Conservation (phyloP, 371 early-diverging fungal species). For the Polyrhizophydium stewartii region DNA sequence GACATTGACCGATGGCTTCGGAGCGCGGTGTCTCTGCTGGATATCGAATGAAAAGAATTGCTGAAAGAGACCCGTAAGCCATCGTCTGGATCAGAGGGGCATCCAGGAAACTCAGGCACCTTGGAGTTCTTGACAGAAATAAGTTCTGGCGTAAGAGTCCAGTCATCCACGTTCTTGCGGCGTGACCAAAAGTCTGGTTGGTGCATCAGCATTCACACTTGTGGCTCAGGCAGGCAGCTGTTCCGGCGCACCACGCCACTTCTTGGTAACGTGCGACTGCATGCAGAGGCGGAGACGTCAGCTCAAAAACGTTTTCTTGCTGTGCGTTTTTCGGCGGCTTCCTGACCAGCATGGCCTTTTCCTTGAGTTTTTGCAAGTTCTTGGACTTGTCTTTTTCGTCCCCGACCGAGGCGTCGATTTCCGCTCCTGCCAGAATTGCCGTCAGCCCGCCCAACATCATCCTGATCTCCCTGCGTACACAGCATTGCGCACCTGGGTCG, state of each 20-base stretch:
- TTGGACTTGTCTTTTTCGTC: background rate
- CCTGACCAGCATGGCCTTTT: background rate
- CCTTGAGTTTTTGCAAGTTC: background rate
- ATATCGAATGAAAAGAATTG: constrained; percentile 31
- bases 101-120: constrained; percentile 13
- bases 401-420: no score
- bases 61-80: no score
- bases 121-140: constrained; percentile 21
- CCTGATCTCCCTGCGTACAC: no score
- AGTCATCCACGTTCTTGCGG: constrained; percentile 30
- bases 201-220: background rate
- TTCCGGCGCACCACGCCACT: constrained; percentile 30
- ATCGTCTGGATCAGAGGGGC: background rate
- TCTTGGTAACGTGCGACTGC: constrained; percentile 26
- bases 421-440: background rate
- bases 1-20: constrained; percentile 18
- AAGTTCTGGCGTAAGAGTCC: constrained; percentile 33
- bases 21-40: background rate
- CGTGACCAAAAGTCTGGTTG: constrained; percentile 24
- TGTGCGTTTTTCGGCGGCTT: background rate
- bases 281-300: constrained; percentile 13
- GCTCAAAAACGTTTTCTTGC: constrained; percentile 20
- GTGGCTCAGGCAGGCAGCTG: background rate
- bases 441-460: background rate
- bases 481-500: no score